Conservation (phyloP, 2,329 filamentous ascomycete species). For the Clarireedia sp. region DNA sequence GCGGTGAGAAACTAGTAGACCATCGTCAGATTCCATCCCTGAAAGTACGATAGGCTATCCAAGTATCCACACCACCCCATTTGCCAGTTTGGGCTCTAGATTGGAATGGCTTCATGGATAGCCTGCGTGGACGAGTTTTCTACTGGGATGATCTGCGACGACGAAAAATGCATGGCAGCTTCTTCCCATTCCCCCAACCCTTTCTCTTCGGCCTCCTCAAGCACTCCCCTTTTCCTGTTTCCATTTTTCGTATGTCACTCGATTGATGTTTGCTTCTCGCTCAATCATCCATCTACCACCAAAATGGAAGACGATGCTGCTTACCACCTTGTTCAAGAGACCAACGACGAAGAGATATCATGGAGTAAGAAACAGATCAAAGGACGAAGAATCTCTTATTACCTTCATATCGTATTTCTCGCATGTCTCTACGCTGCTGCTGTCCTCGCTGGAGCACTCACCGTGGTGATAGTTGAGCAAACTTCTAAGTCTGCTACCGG, state of each 20-base stretch:
- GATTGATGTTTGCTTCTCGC: not conserved
- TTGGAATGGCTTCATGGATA: not conserved
- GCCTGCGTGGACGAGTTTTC: not conserved
- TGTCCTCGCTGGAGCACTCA: not conserved
- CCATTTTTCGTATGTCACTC: not conserved
- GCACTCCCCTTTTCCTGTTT: not conserved
- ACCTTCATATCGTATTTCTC: not conserved
- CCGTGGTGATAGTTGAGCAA: not conserved
- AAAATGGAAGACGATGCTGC: not conserved
- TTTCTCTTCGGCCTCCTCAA: not conserved
- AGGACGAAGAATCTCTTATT: not conserved
- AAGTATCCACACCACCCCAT: not conserved
- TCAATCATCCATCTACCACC: not conserved
- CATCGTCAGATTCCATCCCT: too few relatives aligned
- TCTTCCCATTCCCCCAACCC: too few relatives aligned
- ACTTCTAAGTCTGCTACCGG: not conserved
- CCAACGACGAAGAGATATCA: not conserved
- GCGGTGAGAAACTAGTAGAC: too few relatives aligned
- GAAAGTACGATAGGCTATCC: not conserved
- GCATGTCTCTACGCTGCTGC: not conserved
- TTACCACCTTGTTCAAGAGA: slow-evolving; percentile 1
- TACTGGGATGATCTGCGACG: not conserved
- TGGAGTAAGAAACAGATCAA: not conserved
- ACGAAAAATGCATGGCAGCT: not conserved
- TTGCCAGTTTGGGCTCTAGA: not conserved